Evolutionary conservation across 768 basidiomycete species (phyloP).

Genomic region (Auriculariales sp.): DNA sequence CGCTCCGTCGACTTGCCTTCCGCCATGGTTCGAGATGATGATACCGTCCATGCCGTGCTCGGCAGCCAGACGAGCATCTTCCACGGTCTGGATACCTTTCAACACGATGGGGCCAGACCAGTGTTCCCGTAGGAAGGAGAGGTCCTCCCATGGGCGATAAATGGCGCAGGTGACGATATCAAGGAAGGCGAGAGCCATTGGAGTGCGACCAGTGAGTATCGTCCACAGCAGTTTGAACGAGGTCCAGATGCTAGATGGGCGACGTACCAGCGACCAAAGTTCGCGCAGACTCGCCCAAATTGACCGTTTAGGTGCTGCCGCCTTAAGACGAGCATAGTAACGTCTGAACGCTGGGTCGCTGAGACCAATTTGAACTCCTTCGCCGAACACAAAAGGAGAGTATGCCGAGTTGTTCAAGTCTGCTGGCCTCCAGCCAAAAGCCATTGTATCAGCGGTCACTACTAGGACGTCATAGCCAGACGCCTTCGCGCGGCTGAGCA

Average conservation of each 20-base stretch:
- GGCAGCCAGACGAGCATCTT: conserved; percentile 58
- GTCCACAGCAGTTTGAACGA: background rate
- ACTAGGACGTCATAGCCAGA: conserved; percentile 53
- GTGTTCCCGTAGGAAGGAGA: conserved; percentile 49
- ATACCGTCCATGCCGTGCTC: conserved; percentile 55
- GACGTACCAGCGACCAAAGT: background rate
- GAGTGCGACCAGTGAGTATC: background rate
- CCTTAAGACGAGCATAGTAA: background rate
- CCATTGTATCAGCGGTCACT: conserved; percentile 66
- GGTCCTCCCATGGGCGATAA: conserved; percentile 56
- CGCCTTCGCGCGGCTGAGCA: conserved; percentile 51
- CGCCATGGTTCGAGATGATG: conserved; percentile 63
- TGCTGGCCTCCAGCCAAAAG: conserved; percentile 62
- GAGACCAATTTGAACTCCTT: conserved; percentile 49
- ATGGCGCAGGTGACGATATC: conserved; percentile 33
- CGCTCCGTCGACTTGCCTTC: conserved; percentile 48
- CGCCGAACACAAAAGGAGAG: conserved; percentile 46
- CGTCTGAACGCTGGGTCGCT: conserved; percentile 61
- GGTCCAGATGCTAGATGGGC: background rate
- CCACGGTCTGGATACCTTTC: conserved; percentile 60
- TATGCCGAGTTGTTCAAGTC: conserved; percentile 45
- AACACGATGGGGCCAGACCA: conserved; percentile 69
- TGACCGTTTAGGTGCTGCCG: background rate
- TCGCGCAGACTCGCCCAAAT: background rate
- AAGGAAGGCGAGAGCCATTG: background rate